These are phyloP conservation scores for Pythium scleroteichum DNA, from an alignment of 352 stramenopile genomes.

Conservation along the genomic window DNA sequence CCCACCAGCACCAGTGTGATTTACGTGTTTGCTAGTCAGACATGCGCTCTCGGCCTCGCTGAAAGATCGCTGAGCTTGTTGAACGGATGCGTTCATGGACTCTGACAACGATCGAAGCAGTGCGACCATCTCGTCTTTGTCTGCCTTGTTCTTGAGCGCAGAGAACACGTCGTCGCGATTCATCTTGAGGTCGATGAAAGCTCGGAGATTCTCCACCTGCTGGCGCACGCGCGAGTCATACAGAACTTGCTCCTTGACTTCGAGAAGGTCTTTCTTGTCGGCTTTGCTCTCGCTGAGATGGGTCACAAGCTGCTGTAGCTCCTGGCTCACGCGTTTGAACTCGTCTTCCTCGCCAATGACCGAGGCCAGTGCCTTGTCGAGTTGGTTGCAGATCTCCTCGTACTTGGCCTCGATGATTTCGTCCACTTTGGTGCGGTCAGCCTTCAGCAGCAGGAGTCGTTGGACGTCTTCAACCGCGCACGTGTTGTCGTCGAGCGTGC, in stretches of 20 bases:
- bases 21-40: conserved; percentile 68
- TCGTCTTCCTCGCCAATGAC: conserved; percentile 88
- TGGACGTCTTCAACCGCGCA: conserved; percentile 85
- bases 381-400: conserved; percentile 91
- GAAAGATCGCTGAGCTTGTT: conserved; percentile 61
- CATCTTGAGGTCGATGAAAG: conserved; percentile 90
- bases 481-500: conserved; percentile 83
- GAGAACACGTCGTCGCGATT: conserved; percentile 85
- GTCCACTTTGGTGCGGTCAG: conserved; percentile 80
- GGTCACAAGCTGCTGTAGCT: conserved; percentile 82
- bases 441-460: conserved; percentile 73
- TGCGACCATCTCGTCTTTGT: conserved; percentile 84
- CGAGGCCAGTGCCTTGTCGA: conserved; percentile 85
- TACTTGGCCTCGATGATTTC: conserved; percentile 91
- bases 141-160: conserved; percentile 81
- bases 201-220: conserved; percentile 82
- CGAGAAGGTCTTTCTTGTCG: conserved; percentile 82
- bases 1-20: conserved; percentile 9
- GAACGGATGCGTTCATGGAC: conserved; percentile 81
- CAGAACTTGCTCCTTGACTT: conserved; percentile 86
- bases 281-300: conserved; percentile 81
- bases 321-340: conserved; percentile 83
- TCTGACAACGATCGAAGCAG: conserved; percentile 81
- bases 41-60: conserved; percentile 71
- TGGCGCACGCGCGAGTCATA: conserved; percentile 86